Base-by-base conservation (phyloP, 768 basidiomycete species). In the Lentinula detonsa region DNA sequence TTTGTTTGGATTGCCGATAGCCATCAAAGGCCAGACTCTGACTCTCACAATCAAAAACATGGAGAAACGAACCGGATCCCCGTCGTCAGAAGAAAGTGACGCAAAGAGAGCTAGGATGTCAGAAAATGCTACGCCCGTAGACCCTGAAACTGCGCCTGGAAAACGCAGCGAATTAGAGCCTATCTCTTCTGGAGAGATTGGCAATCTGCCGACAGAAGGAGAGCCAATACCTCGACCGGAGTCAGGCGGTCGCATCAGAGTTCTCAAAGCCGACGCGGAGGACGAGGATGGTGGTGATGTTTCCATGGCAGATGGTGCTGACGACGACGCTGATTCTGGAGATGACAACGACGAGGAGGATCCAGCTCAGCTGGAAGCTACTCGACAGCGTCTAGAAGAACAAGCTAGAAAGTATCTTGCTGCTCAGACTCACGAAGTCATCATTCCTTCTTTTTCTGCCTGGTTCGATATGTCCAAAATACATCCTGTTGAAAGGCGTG, bases 381-480 rank as follows among this genome's bases (percentile, higher is more conserved):
- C 88, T 66, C 85, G 91, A 65, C 76, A 83, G 61, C 85, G 85
- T 37, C 85, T 90, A 55, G 93, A 93, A 69, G 91, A 90, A 68
- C 93, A 90, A 71, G 95, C 89, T 57, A 87, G 87, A 59, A 93
- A 95, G 68, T 98, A 98, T 71, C 90, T 99, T 48, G 95, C 95
- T 0, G 91, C 93, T 0, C 97, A 99, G 74, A 96, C 94, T 1
- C 96, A 98, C 76, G 93, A 96, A 67, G 86, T 99, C 70, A 86
- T 99, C 70, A 91, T 99, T 55, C 97, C 97, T 7, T 96, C 94
- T 28, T 98, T 98, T 72, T 88, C 95, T 7, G 91, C 94, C 16
- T 98, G 97, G 97, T 99, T 98, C 76, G 90, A 93, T 74, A 93
- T 98, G 86, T 84, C 90, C 60, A 87, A 90, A 71, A 90, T 99